Evolutionary conservation across 257 asterid species (phyloP), one percentile per base, ranked within the genome.

Genomic region (Nyctanthes arbortristis): DNA sequence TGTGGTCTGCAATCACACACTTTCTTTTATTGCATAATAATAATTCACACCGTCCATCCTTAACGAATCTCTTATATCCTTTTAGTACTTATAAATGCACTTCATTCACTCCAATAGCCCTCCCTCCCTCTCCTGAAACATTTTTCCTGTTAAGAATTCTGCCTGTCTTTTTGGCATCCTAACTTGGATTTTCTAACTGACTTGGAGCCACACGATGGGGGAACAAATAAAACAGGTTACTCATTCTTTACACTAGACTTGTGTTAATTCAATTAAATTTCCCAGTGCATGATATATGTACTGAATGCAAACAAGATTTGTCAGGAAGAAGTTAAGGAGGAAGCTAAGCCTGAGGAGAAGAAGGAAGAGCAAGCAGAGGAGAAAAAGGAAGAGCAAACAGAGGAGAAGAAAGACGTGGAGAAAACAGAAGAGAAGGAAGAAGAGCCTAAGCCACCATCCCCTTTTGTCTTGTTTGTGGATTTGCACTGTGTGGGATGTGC

Each of bases 401-500:
- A 79, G 12, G 80, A 80, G 49, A 67, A 76, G 45, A 70, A 75
- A 45, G 80, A 75, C 59, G 81, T 80, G 22, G 59, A 77, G 13
- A 31, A 9, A 63, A 84, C 69, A 25, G 82, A 80, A 39, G 71
- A 71, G 73, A 66, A 73, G 47, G 67, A 52, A 52, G 59, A 79
- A 75, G 92, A 82, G 39, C 75, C 95, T 0, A 86, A 88, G 57
- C 88, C 89, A 25, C 91, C 87, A 4, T 49, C 79, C 0, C 96
- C 96, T 9, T 78, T 86, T 49, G 91, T 92, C 34, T 77, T 92
- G 81, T 86, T 64, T 32, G 81, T 89, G 31, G 97, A 92, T 71
- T 79, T 92, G 80, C 98, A 92, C 65, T 92, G 98, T 73, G 81
- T 81, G 57, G 98, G 98, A 40, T 92, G 98, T 77, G 97, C 96